Conservation (phyloP, 1,139 yeast genomes). For the Zygoascus sp. region DNA sequence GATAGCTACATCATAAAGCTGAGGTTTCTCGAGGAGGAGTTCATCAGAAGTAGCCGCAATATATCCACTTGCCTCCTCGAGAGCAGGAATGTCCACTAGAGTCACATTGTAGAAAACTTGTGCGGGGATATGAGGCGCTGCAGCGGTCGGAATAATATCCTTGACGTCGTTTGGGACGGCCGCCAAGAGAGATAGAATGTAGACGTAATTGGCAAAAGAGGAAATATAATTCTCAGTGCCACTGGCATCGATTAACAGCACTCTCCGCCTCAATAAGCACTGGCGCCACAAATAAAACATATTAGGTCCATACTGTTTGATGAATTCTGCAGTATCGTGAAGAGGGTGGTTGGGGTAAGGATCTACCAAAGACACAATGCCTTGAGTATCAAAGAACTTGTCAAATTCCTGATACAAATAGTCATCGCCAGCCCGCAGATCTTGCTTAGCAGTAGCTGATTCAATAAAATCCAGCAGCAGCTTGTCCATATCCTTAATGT, state of each 20-base stretch:
- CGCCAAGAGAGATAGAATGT: slow-evolving; percentile 46
- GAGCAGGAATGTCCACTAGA: slow-evolving; percentile 45
- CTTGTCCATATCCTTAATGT: slow-evolving; percentile 44
- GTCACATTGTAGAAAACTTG: slow-evolving; percentile 64
- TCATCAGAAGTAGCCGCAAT: slow-evolving; percentile 73
- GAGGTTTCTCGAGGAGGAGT: slow-evolving; percentile 52
- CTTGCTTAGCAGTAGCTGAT: background rate
- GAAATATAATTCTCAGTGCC: background rate
- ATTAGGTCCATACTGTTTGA: slow-evolving; percentile 64
- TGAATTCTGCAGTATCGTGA: slow-evolving; percentile 43
- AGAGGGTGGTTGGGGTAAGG: slow-evolving; percentile 45
- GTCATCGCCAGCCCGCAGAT: background rate
- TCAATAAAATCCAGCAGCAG: slow-evolving; percentile 42
- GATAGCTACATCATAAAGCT: slow-evolving; percentile 49
- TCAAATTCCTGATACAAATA: slow-evolving; percentile 11
- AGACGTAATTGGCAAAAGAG: slow-evolving; percentile 37
- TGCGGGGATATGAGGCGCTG: slow-evolving; percentile 32
- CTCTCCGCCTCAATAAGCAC: slow-evolving; percentile 55
- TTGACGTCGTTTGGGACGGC: slow-evolving; percentile 41
- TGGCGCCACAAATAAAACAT: slow-evolving; percentile 68
- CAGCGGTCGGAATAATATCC: slow-evolving; percentile 23
- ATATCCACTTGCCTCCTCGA: slow-evolving; percentile 34
- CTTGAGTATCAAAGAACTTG: slow-evolving; percentile 9
- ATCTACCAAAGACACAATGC: slow-evolving; percentile 14
- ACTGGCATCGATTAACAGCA: slow-evolving; percentile 48